Conservation (phyloP, 495 filamentous ascomycete species). For the Penicillium cosmopolitanum region DNA sequence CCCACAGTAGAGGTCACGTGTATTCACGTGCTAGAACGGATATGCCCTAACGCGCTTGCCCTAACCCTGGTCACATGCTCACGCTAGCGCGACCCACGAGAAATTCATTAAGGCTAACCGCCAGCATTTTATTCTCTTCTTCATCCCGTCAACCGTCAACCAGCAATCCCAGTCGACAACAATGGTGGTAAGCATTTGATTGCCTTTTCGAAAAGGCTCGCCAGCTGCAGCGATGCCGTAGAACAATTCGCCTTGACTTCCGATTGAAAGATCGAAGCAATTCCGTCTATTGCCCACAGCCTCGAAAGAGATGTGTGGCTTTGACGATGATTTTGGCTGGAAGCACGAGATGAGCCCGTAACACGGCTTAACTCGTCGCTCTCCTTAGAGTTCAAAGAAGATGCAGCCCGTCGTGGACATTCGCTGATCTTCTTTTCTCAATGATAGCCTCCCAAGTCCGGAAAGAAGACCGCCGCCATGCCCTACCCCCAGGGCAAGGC, state of each 20-base stretch:
- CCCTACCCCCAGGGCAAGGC: conserved; percentile 95
- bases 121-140: conserved; percentile 26
- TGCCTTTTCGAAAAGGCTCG: conserved; percentile 37
- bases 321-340: conserved; percentile 82
- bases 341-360: conserved; percentile 64
- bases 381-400: conserved; percentile 92
- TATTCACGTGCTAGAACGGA: conserved; percentile 1
- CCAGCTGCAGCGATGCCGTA: conserved; percentile 42
- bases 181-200: conserved; percentile 54
- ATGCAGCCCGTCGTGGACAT: conserved; percentile 75
- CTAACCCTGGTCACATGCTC: conserved; percentile 36
- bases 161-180: conserved; percentile 54
- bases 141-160: conserved; percentile 46
- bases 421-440: conserved; percentile 98
- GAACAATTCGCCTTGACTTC: conserved; percentile 38
- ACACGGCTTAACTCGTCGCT: conserved; percentile 59
- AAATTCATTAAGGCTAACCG: conserved; percentile 31
- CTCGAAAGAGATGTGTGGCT: conserved; percentile 41
- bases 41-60: conserved; percentile 15
- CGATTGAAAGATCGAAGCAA: conserved; percentile 46
- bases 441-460: conserved; percentile 99
- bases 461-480: conserved; percentile 94
- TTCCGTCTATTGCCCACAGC: conserved; percentile 43
- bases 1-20: conserved; percentile 18
- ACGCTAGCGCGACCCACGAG: conserved; percentile 45